Base-by-base conservation (phyloP, 169 alveolate genomes). In the Theileria orientalis region DNA sequence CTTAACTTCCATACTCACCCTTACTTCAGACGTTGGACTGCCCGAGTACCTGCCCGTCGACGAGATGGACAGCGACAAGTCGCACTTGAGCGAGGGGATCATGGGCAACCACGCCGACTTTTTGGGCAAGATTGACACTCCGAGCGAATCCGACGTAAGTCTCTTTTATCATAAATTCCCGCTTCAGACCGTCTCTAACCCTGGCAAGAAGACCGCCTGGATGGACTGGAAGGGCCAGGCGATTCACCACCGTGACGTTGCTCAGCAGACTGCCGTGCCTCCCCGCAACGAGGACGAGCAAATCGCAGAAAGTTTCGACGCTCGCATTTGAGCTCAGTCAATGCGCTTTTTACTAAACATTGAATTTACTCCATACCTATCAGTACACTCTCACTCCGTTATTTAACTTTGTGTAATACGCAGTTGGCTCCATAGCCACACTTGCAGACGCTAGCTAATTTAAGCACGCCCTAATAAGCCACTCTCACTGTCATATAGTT, bases 141-240 rank as follows among this genome's bases (percentile, higher is more conserved):
- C 92, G 46, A 51, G 74, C 21, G 62, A 37, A 3, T 16, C 51
- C 19, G 76, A 72, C 35, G 82, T 66, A 41, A 40, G 73, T 41
- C 37, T 42, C 60, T 29, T 1, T 59, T 3, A 67, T 32, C 7
- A 59, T 3, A 27, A 32, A 16, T 3, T 62, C 77, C 57, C 61
- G 44, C 51, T 30, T 23, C 64, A 64, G 62, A 76, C 49, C 74
- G 74, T 51, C 67, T 90, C 74, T 54, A 90, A 67, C 32, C 92
- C 69, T 67, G 92, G 90, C 57, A 83, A 90, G 32, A 92, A 82
- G 35, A 74, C 90, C 2, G 97, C 97, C 11, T 93, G 97, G 97
- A 92, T 89, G 41, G 97, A 93, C 66, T 93, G 97, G 97, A 93
- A 93, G 90, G 97, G 96, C 19, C 96, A 93, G 67, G 97, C 91